These are phyloP conservation scores for Russula foetens DNA, from an alignment of 768 basidiomycete species.

Conservation along the genomic window DNA sequence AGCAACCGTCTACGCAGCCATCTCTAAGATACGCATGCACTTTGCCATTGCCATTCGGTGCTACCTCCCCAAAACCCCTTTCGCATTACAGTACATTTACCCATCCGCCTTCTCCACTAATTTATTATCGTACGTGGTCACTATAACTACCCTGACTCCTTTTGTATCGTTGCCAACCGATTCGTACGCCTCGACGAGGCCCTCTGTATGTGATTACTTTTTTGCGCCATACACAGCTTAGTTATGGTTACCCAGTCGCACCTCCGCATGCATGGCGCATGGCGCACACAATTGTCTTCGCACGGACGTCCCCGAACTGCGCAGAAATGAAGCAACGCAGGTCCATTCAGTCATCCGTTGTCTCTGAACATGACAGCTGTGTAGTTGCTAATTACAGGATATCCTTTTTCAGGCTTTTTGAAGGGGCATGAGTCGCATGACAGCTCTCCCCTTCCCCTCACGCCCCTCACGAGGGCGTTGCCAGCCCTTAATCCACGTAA, in stretches of 20 bases:
- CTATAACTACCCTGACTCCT: slow-evolving; percentile 13
- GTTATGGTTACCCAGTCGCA: slow-evolving; percentile 2
- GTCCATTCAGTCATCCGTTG: neutral
- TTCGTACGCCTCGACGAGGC: neutral
- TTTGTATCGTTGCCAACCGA: slow-evolving; percentile 15
- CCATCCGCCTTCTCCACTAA: neutral
- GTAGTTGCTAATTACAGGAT: neutral
- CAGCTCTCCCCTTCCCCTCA: neutral
- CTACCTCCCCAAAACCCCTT: neutral
- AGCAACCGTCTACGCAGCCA: neutral
- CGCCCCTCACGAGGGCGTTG: neutral
- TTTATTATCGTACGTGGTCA: slow-evolving; percentile 6
- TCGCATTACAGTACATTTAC: neutral
- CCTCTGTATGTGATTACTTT: slow-evolving; percentile 1
- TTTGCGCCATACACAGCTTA: neutral
- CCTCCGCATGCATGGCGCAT: neutral
- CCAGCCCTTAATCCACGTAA: neutral
- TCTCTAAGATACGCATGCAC: neutral
- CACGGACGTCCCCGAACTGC: neutral
- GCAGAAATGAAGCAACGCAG: neutral
- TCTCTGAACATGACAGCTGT: neutral
- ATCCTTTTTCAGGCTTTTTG: too few species aligned
- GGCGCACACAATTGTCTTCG: neutral
- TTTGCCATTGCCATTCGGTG: neutral
- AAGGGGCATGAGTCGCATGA: too few species aligned